phyloP scores from a whole-genome alignment of 345 rosid genomes.

The Lagerstroemia speciosa region DNA sequence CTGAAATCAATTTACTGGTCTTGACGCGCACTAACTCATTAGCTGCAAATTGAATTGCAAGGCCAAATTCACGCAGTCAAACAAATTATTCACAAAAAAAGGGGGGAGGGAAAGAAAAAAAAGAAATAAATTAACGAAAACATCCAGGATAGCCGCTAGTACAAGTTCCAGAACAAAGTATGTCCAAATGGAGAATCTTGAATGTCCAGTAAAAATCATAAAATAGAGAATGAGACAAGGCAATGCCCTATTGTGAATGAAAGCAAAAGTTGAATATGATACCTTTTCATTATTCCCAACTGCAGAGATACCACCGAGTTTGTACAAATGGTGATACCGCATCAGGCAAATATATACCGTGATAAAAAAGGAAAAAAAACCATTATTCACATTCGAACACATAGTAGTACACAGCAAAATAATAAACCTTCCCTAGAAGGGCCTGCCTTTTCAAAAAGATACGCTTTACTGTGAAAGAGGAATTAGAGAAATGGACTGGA shows the following conservation, averaged over 20 bases:
- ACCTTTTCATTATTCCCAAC: neutral
- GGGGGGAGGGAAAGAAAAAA: neutral
- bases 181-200: neutral
- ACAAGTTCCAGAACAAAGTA: neutral
- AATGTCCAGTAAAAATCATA: neutral
- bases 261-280: neutral
- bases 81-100: neutral
- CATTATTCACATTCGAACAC: neutral
- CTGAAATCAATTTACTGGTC: conserved; percentile 1
- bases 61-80: neutral
- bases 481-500: neutral
- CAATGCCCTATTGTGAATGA: neutral
- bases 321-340: too few species aligned
- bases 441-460: neutral
- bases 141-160: neutral
- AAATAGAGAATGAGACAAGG: neutral
- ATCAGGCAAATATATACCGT: neutral
- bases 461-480: neutral
- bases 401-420: neutral
- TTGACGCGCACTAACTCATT: conserved; percentile 6
- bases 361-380: neutral
- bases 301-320: too few species aligned
- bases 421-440: neutral
- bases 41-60: conserved; percentile 7
- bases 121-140: neutral